Evolutionary conservation across 2,329 filamentous ascomycete genomes (phyloP).

Genomic region (Sporothrix schenckii): DNA sequence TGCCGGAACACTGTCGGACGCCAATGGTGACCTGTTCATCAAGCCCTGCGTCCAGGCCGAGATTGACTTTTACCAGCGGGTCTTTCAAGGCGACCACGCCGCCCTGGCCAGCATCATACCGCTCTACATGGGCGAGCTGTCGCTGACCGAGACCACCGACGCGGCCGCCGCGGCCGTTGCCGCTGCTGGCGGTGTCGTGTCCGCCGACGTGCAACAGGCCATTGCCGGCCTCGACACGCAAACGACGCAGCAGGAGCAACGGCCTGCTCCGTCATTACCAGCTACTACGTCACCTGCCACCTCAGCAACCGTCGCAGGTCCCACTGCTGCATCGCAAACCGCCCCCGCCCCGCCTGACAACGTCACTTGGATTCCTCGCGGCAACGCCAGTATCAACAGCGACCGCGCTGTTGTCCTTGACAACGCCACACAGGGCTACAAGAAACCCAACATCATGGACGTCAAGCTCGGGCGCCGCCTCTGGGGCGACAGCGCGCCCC

Average conservation of each 20-base stretch:
- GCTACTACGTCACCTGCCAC: too few relatives aligned
- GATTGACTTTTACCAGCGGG: constrained; percentile 85
- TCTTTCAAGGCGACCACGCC: constrained; percentile 60
- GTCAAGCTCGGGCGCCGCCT: constrained; percentile 85
- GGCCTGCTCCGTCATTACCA: constrained; percentile 28
- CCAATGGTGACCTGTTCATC: constrained; percentile 81
- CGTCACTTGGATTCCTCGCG: constrained; percentile 53
- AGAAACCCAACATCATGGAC: constrained; percentile 85
- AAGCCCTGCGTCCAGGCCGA: constrained; percentile 90
- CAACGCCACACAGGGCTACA: constrained; percentile 80
- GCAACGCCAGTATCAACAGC: constrained; percentile 68
- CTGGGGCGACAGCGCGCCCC: constrained; percentile 74
- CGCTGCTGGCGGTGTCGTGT: constrained; percentile 42
- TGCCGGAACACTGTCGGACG: constrained; percentile 85
- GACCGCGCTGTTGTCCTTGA: constrained; percentile 81
- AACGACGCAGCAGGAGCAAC: constrained; percentile 35
- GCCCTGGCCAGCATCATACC: constrained; percentile 82
- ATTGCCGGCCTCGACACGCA: not conserved
- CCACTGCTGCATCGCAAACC: not conserved
- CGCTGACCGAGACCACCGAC: constrained; percentile 61
- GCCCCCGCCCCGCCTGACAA: constrained; percentile 35
- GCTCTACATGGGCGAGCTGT: constrained; percentile 77
- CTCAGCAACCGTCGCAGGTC: not conserved
- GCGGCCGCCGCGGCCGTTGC: constrained; percentile 55
- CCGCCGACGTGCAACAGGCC: constrained; percentile 47